Evolutionary conservation across 2,329 filamentous ascomycete species (phyloP).

Genomic region (Phaeoacremonium minimum): DNA sequence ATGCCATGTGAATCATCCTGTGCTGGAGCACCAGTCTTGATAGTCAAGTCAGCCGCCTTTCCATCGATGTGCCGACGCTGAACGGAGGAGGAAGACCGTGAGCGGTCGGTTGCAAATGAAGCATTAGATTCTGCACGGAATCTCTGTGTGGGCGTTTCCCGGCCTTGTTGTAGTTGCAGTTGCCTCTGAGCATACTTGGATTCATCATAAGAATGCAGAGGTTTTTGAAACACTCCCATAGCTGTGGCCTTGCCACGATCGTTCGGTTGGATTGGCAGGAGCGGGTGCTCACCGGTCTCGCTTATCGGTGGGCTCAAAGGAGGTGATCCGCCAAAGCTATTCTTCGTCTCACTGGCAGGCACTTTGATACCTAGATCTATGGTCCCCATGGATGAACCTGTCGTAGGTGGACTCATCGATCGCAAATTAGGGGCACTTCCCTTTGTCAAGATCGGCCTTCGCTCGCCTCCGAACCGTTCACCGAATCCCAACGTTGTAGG

Average conservation of each 20-base stretch:
- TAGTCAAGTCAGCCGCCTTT: conserved; percentile 15
- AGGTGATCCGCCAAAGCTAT: conserved; percentile 33
- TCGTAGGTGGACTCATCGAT: conserved; percentile 44
- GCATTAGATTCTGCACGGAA: conserved; percentile 40
- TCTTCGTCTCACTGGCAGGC: conserved; percentile 29
- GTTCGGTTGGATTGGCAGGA: conserved; percentile 65
- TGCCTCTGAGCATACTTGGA: conserved; percentile 79
- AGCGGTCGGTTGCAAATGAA: conserved; percentile 33
- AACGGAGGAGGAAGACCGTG: conserved; percentile 41
- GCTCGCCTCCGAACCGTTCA: conserved; percentile 40
- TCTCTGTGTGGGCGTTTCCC: conserved; percentile 53
- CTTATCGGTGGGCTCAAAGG: conserved; percentile 67
- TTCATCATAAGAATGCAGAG: conserved; percentile 74
- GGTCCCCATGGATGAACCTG: conserved; percentile 28
- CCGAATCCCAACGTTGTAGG: conserved; percentile 35
- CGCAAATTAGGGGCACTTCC: conserved; percentile 67
- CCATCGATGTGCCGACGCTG: conserved; percentile 28
- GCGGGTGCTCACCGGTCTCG: conserved; percentile 63
- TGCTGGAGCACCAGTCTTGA: conserved; percentile 21
- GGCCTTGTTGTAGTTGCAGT: conserved; percentile 72
- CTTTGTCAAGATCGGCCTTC: conserved; percentile 43
- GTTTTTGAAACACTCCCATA: conserved; percentile 60
- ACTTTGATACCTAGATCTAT: conserved; percentile 25
- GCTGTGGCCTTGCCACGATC: conserved; percentile 82
- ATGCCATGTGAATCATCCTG: conserved; percentile 26